Percentiles rank a stretch among this genome's conserved stretches.
Conservation (phyloP, 257 asterid species). For the Nicotiana otophora region DNA sequence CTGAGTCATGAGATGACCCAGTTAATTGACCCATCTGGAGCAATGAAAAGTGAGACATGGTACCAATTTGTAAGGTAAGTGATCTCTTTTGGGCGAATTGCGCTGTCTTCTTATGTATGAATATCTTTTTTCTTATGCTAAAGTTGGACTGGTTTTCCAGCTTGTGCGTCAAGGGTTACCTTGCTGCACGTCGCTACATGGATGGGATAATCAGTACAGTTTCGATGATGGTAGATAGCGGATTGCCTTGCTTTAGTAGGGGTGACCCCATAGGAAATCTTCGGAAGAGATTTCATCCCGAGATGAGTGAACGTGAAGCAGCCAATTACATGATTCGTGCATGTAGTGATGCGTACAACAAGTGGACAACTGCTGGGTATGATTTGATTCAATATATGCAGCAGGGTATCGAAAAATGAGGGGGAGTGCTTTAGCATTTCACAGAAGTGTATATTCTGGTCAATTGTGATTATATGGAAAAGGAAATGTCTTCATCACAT, state of each 20-base stretch:
- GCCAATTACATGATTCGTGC: slow-evolving; percentile 83
- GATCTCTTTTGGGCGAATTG: background rate
- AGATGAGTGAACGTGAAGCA: slow-evolving; percentile 97
- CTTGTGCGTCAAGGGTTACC: slow-evolving; percentile 95
- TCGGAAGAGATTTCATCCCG: slow-evolving; percentile 93
- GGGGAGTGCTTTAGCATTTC: background rate
- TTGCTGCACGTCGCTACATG: slow-evolving; percentile 91
- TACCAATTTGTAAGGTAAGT: slow-evolving; percentile 73
- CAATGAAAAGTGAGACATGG: slow-evolving; percentile 97
- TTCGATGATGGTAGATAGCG: slow-evolving; percentile 78
- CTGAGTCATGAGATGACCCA: slow-evolving; percentile 99
- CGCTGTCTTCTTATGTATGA: background rate
- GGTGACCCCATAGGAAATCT: slow-evolving; percentile 98
- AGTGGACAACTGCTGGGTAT: slow-evolving; percentile 96
- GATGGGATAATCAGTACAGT: slow-evolving; percentile 86
- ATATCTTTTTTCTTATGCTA: background rate
- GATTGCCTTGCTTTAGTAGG: slow-evolving; percentile 96
- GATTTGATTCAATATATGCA: slow-evolving; percentile 96
- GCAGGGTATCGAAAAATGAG: slow-evolving; percentile 95
- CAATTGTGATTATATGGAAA: background rate
- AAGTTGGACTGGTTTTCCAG: slow-evolving; percentile 34
- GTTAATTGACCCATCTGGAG: slow-evolving; percentile 90
- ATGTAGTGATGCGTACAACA: slow-evolving; percentile 90
- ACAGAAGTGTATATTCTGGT: background rate
- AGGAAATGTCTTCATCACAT: background rate